Evolutionary conservation across 306 rosid genomes (phyloP).

Genomic region (Castanospermum australe): DNA sequence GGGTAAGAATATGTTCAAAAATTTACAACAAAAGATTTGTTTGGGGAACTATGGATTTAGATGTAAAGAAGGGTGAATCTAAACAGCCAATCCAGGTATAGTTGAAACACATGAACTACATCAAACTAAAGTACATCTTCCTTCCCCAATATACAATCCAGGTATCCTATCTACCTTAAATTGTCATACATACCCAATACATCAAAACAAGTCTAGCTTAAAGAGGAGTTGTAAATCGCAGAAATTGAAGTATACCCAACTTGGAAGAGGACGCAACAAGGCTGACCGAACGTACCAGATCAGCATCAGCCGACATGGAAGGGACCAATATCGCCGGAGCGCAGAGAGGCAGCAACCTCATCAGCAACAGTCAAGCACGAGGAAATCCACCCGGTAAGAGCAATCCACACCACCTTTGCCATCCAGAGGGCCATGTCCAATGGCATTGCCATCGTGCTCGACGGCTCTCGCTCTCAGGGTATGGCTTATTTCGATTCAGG

Average conservation of each 20-base stretch:
- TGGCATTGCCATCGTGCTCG: conserved; percentile 66
- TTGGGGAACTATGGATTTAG: not conserved
- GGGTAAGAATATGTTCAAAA: not conserved
- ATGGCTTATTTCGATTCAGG: conserved; percentile 13
- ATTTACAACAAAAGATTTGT: not conserved
- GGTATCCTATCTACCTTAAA: not conserved
- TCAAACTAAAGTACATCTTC: not conserved
- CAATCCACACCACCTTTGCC: conserved; percentile 77
- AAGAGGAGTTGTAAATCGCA: not conserved
- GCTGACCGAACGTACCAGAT: conserved; percentile 35
- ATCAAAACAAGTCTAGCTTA: not conserved
- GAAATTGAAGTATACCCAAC: not conserved
- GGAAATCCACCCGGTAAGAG: conserved; percentile 71
- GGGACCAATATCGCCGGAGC: conserved; percentile 89
- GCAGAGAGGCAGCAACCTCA: conserved; percentile 77
- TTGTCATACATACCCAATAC: not conserved
- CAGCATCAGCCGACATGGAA: conserved; percentile 71
- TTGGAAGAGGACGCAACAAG: not conserved
- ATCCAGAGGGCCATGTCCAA: conserved; percentile 58
- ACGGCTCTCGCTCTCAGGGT: not conserved
- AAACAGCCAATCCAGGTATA: not conserved
- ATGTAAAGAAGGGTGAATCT: not conserved
- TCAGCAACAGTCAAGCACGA: conserved; percentile 86
- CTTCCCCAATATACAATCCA: not conserved
- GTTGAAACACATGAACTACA: no score